A percentile compares a stretch with the other conserved stretches of the same genome.
phyloP scores from a whole-genome alignment of 2,329 filamentous ascomycete species.

The Penicillium sp. region DNA sequence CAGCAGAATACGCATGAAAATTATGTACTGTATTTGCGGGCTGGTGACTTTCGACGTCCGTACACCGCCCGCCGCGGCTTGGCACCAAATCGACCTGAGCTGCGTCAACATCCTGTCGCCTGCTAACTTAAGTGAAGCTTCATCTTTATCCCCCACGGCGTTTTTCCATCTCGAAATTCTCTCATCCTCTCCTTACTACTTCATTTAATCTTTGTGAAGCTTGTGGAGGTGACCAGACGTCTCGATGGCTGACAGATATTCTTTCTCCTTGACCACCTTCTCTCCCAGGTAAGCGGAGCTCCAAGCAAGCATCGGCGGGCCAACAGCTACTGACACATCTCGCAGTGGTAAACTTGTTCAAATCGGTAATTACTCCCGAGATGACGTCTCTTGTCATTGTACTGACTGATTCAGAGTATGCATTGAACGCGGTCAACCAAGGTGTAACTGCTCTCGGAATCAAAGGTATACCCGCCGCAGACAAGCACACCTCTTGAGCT shows the following conservation, averaged over 20 bases:
- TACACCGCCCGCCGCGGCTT: constrained; percentile 19
- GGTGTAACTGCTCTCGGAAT: constrained; percentile 98
- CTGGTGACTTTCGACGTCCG: no score
- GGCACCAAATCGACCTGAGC: constrained; percentile 22
- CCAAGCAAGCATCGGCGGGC: constrained; percentile 17
- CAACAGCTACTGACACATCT: constrained; percentile 49
- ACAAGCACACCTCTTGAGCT: background rate
- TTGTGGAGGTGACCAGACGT: constrained; percentile 23
- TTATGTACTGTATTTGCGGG: no score
- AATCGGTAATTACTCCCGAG: constrained; percentile 69
- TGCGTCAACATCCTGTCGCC: constrained; percentile 43
- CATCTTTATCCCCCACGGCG: constrained; percentile 31
- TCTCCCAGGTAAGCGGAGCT: constrained; percentile 77
- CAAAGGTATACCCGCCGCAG: constrained; percentile 70
- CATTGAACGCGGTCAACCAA: constrained; percentile 98
- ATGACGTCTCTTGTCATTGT: background rate
- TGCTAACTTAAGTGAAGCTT: constrained; percentile 36
- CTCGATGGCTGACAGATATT: constrained; percentile 96
- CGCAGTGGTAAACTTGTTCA: constrained; percentile 96
- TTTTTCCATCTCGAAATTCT: constrained; percentile 21
- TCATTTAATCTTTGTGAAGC: constrained; percentile 17
- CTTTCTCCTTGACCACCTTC: constrained; percentile 99
- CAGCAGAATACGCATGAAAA: no score
- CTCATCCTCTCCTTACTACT: constrained; percentile 5
- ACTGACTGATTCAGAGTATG: constrained; percentile 75